phyloP scores from a whole-genome alignment of 1,139 yeast genomes.

The Nakaseomyces nivariensis region DNA sequence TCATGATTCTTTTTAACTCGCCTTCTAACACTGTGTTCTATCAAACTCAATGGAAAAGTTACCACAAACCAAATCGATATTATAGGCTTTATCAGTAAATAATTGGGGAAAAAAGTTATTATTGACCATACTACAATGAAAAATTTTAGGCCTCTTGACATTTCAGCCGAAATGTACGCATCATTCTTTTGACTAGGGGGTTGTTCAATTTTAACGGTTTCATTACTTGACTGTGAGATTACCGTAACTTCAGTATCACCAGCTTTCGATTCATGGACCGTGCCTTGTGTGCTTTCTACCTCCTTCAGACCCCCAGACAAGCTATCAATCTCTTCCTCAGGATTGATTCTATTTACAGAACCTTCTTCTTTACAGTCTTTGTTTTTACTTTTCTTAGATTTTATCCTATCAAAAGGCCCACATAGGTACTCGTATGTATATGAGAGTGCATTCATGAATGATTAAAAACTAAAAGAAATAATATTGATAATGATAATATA shows the following conservation, averaged over 20 bases:
- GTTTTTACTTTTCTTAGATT: neutral
- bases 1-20: neutral
- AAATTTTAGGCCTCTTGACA: neutral
- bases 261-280: too few species aligned
- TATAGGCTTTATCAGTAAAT: constrained; percentile 38
- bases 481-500: neutral
- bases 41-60: constrained; percentile 41
- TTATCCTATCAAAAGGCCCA: neutral
- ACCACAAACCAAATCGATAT: constrained; percentile 36
- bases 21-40: constrained; percentile 26
- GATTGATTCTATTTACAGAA: neutral
- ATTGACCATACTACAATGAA: constrained; percentile 10
- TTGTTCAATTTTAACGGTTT: neutral
- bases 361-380: neutral
- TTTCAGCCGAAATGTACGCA: neutral
- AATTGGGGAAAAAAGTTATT: constrained; percentile 36
- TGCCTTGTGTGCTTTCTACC: too few species aligned
- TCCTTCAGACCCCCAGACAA: too few species aligned
- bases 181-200: neutral
- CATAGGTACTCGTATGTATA: neutral
- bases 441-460: constrained; percentile 2
- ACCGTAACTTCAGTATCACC: too few species aligned
- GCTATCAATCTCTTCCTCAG: neutral
- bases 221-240: too few species aligned
- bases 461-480: neutral